These are phyloP conservation scores for Rhodotorula sphaerocarpa DNA, from an alignment of 768 basidiomycete species.

Conservation along the genomic window DNA sequence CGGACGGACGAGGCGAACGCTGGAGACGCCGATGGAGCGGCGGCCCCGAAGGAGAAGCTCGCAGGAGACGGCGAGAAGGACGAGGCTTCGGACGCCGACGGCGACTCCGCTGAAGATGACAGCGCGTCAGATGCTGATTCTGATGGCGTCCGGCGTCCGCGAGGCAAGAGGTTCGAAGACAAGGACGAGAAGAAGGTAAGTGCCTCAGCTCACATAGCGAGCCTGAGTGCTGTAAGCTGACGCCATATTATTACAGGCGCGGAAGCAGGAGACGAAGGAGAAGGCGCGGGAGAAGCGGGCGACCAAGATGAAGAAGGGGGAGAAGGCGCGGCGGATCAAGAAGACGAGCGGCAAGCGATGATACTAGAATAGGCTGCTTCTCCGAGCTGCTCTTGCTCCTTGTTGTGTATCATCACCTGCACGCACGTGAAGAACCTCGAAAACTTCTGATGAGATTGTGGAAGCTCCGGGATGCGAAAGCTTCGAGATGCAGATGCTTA, in stretches of 20 bases:
- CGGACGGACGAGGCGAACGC: background rate
- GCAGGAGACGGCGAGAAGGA: background rate
- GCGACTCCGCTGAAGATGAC: conserved; percentile 34
- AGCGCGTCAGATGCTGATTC: conserved; percentile 45
- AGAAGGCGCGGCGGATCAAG: conserved; percentile 26
- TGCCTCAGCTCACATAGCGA: too few species aligned
- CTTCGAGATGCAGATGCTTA: too few species aligned
- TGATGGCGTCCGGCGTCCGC: conserved; percentile 52
- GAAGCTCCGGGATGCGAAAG: too few species aligned
- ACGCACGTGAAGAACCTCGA: too few species aligned
- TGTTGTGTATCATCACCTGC: background rate
- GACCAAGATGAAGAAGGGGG: conserved; percentile 32
- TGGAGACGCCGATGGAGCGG: too few species aligned
- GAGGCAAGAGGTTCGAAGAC: conserved; percentile 57
- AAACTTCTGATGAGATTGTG: too few species aligned
- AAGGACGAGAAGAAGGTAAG: conserved; percentile 36
- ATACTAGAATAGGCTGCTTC: too few species aligned
- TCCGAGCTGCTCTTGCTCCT: too few species aligned
- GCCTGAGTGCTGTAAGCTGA: too few species aligned
- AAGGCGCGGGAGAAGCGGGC: conserved; percentile 26
- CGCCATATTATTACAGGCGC: conserved; percentile 21
- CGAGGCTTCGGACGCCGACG: background rate
- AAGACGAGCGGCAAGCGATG: conserved; percentile 10
- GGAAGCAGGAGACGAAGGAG: conserved; percentile 29
- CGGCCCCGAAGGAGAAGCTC: too few species aligned